Percentiles rank a stretch among this genome's conserved stretches.
Conservation (phyloP, 106 monocot species). For the Allium fistulosum region DNA sequence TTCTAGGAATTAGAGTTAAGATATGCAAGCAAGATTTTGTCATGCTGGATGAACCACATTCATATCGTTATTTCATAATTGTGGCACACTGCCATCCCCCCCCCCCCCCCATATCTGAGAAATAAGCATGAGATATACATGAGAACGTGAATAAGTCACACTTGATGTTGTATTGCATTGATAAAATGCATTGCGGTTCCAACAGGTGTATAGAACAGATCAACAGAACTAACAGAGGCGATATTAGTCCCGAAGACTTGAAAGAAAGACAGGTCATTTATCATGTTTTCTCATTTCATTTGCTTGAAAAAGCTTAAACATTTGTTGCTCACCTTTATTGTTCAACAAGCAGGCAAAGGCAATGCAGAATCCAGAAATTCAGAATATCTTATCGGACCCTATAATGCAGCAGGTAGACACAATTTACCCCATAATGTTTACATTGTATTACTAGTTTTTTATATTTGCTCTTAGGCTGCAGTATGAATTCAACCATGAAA, state of each 20-base stretch:
- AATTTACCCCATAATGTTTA: too few relatives aligned
- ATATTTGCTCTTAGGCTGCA: background rate
- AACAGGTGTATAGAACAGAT: conserved; percentile 50
- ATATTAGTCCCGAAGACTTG: conserved; percentile 80
- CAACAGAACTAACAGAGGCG: conserved; percentile 86
- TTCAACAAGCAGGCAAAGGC: conserved; percentile 21
- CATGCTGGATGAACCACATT: too few relatives aligned
- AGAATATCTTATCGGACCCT: conserved; percentile 73
- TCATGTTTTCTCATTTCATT: background rate
- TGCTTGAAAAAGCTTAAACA: background rate
- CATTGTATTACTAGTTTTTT: background rate
- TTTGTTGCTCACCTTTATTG: background rate
- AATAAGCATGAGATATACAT: too few relatives aligned
- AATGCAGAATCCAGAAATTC: conserved; percentile 94
- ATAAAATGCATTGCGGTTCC: background rate
- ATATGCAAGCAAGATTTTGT: too few relatives aligned
- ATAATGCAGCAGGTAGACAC: conserved; percentile 67
- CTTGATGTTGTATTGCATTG: background rate
- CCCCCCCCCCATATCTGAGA: too few relatives aligned
- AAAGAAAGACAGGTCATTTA: conserved; percentile 84
- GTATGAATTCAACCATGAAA: background rate
- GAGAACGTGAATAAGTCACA: too few relatives aligned
- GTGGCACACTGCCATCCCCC: too few relatives aligned
- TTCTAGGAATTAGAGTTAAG: background rate
- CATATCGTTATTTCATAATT: too few relatives aligned